Evolutionary conservation across 2,329 filamentous ascomycete species (phyloP), one percentile per base, ranked within the genome.

Genomic region (Pseudogymnoascus sp.): DNA sequence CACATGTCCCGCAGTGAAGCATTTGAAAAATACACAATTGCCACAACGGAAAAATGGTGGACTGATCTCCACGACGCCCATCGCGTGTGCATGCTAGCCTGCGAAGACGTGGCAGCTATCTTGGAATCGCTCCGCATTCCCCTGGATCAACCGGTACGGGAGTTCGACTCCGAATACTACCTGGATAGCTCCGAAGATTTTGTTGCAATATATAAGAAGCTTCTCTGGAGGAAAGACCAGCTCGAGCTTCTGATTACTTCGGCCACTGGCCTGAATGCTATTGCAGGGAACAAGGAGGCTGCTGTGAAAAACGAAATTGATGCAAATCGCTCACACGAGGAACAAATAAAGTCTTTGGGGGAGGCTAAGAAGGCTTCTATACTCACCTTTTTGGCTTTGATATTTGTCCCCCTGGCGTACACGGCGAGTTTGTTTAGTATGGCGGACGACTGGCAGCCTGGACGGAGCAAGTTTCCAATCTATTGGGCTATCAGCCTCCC

Each of bases 331-430:
- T 47, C 41, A 47, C 41, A 47, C 6, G 8, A 9, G 7, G 41
- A 47, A 28, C 41, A 47, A 47, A 47, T 47, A n/a, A 47, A 47
- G 15, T 47, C 41, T 28, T 47, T 47, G 14, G 14, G 22, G 14
- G 41, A 47, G 41, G 41, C 41, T 15, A 47, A 47, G 41, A 47
- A 47, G 41, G 41, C 41, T 28, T 47, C 41, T 14, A 47, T 47
- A 28, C 65, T 73, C 6, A 73, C 70, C 0, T 71, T 67, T 68
- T 62, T 73, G 3, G 71, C 71, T 3, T 72, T 71, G 1, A 66
- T 73, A 58, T 73, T 72, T 62, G 70, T 73, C 14, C 71, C 71
- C 3, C 62, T 73, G 20, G 71, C 70, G 53, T 67, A 71, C 11
- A 63, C 72, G 3, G 68, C 71, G 12, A 66, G 65, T 1, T 60